These are phyloP conservation scores for Penicillium sp. DNA, from an alignment of 2,329 filamentous ascomycete genomes.

Conservation along the genomic window DNA sequence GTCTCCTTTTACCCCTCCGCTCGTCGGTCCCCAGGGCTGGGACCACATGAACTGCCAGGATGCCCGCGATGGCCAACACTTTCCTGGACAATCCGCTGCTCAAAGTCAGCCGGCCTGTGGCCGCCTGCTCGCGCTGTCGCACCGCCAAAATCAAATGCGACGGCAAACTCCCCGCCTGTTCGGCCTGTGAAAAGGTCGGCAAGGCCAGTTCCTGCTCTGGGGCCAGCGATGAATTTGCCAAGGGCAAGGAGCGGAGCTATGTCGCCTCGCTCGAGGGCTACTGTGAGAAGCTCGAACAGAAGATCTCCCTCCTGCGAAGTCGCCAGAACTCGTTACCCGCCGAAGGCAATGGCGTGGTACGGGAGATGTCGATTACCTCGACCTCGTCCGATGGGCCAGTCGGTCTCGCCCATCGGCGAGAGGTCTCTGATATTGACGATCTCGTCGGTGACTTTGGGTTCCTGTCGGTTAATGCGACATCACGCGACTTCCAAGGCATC, in stretches of 20 bases:
- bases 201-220: slow-evolving; percentile 86
- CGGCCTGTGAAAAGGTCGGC: slow-evolving; percentile 89
- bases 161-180: slow-evolving; percentile 92
- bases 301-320: slow-evolving; percentile 57
- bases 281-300: slow-evolving; percentile 83
- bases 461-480: slow-evolving; percentile 92
- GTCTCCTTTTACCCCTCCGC: background rate
- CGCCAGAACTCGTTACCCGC: slow-evolving; percentile 36
- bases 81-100: slow-evolving; percentile 47
- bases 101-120: slow-evolving; percentile 74
- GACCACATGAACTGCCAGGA: slow-evolving; percentile 33
- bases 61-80: slow-evolving; percentile 38
- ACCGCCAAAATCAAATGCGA: slow-evolving; percentile 97
- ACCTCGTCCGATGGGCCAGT: slow-evolving; percentile 33
- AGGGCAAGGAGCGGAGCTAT: slow-evolving; percentile 95
- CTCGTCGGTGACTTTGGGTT: slow-evolving; percentile 93
- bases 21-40: slow-evolving; percentile 6
- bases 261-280: slow-evolving; percentile 91
- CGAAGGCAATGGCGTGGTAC: slow-evolving; percentile 33
- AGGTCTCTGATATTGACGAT: slow-evolving; percentile 86
- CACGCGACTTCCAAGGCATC: slow-evolving; percentile 88
- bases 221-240: slow-evolving; percentile 92
- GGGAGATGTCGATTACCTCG: slow-evolving; percentile 44
- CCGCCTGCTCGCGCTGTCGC: slow-evolving; percentile 80
- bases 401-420: slow-evolving; percentile 56